Base-by-base conservation (phyloP, 2,329 filamentous ascomycete species). In the Calonectria multiphialidica region DNA sequence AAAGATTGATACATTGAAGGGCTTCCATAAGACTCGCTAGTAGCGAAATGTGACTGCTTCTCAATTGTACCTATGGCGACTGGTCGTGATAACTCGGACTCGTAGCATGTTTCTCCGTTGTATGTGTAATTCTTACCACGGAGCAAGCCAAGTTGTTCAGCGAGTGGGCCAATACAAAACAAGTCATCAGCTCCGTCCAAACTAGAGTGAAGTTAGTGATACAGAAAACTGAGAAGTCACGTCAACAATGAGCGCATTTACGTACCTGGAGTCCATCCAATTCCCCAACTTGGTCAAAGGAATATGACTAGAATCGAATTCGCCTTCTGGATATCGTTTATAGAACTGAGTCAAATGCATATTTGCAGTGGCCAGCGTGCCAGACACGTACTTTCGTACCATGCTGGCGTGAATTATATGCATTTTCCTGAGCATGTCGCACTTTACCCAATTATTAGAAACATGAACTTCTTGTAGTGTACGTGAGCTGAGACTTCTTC, bases 321-420 rank as follows among this genome's bases (percentile, higher is more conserved):
- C 42, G 2, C 63, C 72, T 21, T 72, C 57, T 4, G 72, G 72
- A 25, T 74, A 74, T 13, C 72, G 47, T 30, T 72, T 72, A 16
- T 74, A 70, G 42, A 74, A 74, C 12, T 74, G 72, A 6, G 70
- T 72, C 45, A 74, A 42, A 49, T 72, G 66, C 28, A 74, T 3
- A 25, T 74, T 70, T 3, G 72, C 67, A 16, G 72, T 72, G 5
- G 68, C 44, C 7, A 74, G 42, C 5, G 70, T 74, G 4, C 66
- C 70, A 45, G 70, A 65, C 16, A 55, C 44, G 37, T 74, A 74
- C 18, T 67, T 68, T 16, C 62, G 42, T 16, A 72, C 66, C 72
- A 72, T 74, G 23, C n/a, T 47, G 7, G 49, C 57, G 42, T 74
- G 72, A 3, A 68, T 21, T 5, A 53, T 67, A 15, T 74, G 50